Base-by-base conservation (phyloP, 73 alveolate genomes). In the Paramecium bursaria region DNA sequence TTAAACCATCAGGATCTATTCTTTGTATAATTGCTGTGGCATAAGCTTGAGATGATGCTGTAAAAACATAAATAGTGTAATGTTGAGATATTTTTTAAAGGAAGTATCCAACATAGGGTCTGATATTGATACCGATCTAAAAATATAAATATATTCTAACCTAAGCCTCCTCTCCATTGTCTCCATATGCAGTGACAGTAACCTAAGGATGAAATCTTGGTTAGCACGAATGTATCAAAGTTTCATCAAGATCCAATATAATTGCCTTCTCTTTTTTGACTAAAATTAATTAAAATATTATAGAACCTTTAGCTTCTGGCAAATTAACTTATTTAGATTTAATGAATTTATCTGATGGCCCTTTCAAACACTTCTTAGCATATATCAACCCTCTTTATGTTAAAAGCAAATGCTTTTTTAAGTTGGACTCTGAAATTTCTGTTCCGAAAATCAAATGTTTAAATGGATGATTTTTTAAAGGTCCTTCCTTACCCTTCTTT, bases 21-120 rank as follows among this genome's bases (percentile, higher is more conserved):
- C 86, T 92, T 80, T 94, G 93, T 47, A 95, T 74, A 3, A 95
- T 97, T 21, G 96, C 95, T 86, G 90, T 96, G 2, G 99, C 99
- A 88, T 95, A 95, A 10, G 98, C 89, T 26, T 87, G 89, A 91
- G 95, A 96, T 7, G 97, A 91, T 4, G 99, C 99, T 22, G 99
- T 95, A 73, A 88, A 95, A 25, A 94, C 87, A 52, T 92, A 95
- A 10, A 95, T 95, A 75, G 91, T 86, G 85, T 88, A 95, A 50
- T 86, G 42, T 74, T 94, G 75, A 42, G 87, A 85, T 54, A 91
- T 93, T 74, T 87, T 87, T 82, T 85, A 91, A 55, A 95, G 85
- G 77, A 95, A 86, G 60, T 93, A 95, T 82, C 91, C 74, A 75
- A 96, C 92, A 75, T 74, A 80, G 27, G 99, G 99, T 26, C 98